phyloP scores from a whole-genome alignment of 2,329 filamentous ascomycete species.

The Pseudogymnoascus sp. region DNA sequence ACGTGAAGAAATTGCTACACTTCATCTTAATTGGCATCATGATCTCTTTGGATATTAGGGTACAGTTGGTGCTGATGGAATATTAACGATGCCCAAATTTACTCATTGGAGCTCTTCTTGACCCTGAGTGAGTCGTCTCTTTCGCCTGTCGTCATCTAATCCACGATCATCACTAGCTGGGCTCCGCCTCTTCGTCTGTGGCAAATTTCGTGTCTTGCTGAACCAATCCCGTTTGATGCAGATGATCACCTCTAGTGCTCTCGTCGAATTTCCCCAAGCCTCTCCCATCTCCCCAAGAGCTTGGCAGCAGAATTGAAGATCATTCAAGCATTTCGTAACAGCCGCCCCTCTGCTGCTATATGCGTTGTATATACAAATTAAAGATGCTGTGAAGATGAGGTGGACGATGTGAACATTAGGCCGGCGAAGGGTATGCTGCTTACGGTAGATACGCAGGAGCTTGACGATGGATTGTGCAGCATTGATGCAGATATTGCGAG shows the following conservation, averaged over 20 bases:
- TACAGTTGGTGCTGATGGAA: not conserved
- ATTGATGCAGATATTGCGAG: slow-evolving; percentile 10
- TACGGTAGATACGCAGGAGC: slow-evolving; percentile 11
- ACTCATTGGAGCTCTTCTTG: not conserved
- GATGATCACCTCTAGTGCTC: slow-evolving; percentile 12
- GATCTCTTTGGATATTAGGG: not conserved
- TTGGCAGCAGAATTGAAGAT: slow-evolving; percentile 13
- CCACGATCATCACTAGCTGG: not conserved
- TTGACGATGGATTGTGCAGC: slow-evolving; percentile 11
- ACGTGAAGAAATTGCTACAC: not conserved
- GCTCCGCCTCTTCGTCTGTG: slow-evolving; percentile 9
- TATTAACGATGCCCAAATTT: not conserved
- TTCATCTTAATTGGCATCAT: not conserved
- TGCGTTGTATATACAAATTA: slow-evolving; percentile 13
- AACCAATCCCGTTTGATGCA: slow-evolving; percentile 14
- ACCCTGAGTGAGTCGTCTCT: slow-evolving; percentile 9
- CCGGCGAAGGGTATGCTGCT: slow-evolving; percentile 12
- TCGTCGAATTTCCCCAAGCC: slow-evolving; percentile 10
- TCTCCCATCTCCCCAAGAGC: slow-evolving; percentile 13
- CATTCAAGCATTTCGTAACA: slow-evolving; percentile 3
- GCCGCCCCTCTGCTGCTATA: slow-evolving; percentile 9
- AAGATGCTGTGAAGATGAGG: slow-evolving; percentile 13
- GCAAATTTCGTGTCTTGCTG: slow-evolving; percentile 8
- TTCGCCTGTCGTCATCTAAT: slow-evolving; percentile 5
- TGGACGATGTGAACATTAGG: slow-evolving; percentile 12